phyloP scores from a whole-genome alignment of 2,329 filamentous ascomycete species.

The Aspergillus fischeri region DNA sequence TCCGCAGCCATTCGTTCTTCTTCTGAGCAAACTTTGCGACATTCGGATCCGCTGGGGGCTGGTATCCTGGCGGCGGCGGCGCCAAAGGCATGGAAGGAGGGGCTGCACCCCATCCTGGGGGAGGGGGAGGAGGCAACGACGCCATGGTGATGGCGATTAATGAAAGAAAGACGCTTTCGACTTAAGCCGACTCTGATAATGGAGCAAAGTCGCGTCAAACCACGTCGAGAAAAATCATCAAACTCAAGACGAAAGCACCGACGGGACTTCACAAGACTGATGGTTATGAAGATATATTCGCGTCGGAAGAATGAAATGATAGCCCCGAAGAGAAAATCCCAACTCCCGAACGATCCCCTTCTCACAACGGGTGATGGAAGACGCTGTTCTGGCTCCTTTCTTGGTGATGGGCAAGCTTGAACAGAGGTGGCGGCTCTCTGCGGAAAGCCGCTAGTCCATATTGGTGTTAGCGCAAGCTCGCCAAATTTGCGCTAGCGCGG shows the following conservation, averaged over 20 bases:
- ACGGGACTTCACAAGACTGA: slow-evolving; percentile 2
- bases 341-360: slow-evolving; percentile 22
- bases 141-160: slow-evolving; percentile 46
- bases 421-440: slow-evolving; percentile 36
- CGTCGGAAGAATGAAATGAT: slow-evolving; percentile 8
- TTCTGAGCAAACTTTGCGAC: slow-evolving; percentile 95
- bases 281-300: not conserved
- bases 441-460: slow-evolving; percentile 19
- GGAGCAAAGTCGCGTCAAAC: slow-evolving; percentile 30
- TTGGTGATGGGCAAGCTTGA: slow-evolving; percentile 23
- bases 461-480: slow-evolving; percentile 29
- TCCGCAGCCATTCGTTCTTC: slow-evolving; percentile 97
- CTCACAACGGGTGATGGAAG: slow-evolving; percentile 28
- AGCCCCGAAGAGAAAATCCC: slow-evolving; percentile 15
- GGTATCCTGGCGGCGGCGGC: slow-evolving; percentile 82
- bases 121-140: slow-evolving; percentile 62
- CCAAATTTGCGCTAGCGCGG: slow-evolving; percentile 36
- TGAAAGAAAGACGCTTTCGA: slow-evolving; percentile 21
- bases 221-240: slow-evolving; percentile 24
- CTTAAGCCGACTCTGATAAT: slow-evolving; percentile 22
- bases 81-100: slow-evolving; percentile 53
- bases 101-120: slow-evolving; percentile 59
- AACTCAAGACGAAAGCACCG: slow-evolving; percentile 14
- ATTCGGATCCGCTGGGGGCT: slow-evolving; percentile 74
- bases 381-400: slow-evolving; percentile 15